phyloP scores from a whole-genome alignment of 1,284 basidiomycete species.

The Ustilago xerochloae region DNA sequence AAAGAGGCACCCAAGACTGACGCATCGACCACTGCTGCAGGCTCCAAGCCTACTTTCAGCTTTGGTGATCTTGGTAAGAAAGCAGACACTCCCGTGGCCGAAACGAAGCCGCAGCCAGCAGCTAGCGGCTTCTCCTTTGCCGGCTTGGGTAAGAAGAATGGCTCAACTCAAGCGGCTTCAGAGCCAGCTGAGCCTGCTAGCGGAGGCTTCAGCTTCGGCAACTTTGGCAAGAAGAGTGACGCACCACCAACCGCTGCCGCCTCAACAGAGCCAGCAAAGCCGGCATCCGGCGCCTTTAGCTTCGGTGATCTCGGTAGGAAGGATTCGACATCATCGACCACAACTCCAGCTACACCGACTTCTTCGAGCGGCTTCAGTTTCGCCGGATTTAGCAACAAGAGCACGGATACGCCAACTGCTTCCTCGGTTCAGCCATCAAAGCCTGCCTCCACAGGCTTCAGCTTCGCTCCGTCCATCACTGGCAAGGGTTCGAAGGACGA shows the following conservation, averaged over 20 bases:
- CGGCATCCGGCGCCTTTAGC: constrained; percentile 11
- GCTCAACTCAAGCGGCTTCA: not conserved
- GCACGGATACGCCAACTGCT: too few species aligned
- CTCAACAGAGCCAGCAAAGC: constrained; percentile 2
- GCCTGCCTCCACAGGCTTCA: not conserved
- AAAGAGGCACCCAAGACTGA: constrained; percentile 10
- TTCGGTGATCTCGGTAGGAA: constrained; percentile 19
- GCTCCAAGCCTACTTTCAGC: constrained; percentile 16
- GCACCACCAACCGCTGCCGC: not conserved
- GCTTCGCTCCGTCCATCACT: constrained; percentile 18
- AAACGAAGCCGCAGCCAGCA: not conserved
- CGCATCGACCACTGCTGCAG: not conserved
- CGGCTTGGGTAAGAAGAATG: constrained; percentile 1
- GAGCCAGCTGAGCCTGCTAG: constrained; percentile 4
- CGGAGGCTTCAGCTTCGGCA: constrained; percentile 16
- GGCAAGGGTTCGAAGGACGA: not conserved
- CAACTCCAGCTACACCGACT: not conserved
- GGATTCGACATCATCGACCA: not conserved
- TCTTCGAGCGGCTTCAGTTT: constrained; percentile 13
- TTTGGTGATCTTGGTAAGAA: constrained; percentile 19
- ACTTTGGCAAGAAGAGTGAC: not conserved
- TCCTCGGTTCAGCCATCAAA: too few species aligned
- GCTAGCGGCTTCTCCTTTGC: constrained; percentile 18
- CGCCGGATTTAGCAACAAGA: too few species aligned
- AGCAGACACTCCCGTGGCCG: not conserved